Evolutionary conservation across 2,329 filamentous ascomycete species (phyloP), one percentile per base, ranked within the genome.

Genomic region (Albifimbria verrucaria): DNA sequence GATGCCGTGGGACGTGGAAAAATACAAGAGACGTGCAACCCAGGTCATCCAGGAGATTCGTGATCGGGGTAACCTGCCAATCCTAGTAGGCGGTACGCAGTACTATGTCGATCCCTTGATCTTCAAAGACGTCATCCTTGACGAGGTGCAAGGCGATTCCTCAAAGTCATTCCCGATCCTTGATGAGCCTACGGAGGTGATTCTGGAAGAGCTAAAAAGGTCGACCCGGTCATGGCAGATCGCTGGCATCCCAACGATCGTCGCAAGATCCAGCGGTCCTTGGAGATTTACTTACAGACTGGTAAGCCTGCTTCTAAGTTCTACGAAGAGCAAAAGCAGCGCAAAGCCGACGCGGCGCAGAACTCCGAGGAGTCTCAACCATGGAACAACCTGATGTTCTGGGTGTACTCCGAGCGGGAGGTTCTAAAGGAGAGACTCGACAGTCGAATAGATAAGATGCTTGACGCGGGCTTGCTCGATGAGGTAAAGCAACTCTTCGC

Each of bases 191-290:
- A 89, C 88, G 0, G 85, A 91, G 46, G 77, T 83, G 11, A 85
- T 99, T 52, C 72, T 94, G 22, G 77, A 82, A 32, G 87, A 87
- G 67, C 75, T 99, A 50, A 79, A 52, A 86, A 90, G 61, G 86
- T 96, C 4, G 94, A 99, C 67, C 93, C 94, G 0, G 76, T 83
- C 20, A 97, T 97, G 88, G 95, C 93, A 1, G 81, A 86, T 44
- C 80, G 88, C 53, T 99, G 94, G 94, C 95, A 99, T 70, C 94
- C 93, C 1, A 94, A 92, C 44, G 94, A 99, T 65, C 78, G 85
- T 45, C 85, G 94, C 55, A 97, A 96, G 71, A 97, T 99, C 54
- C 83, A 84, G 56, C 85, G 92, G 6, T 96, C 92, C 2, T 78
- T 99, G 3, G 89, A 97, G 64, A 97, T 99, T 49, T 97, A 85